Percentiles rank a stretch among this genome's conserved stretches.
phyloP scores from a whole-genome alignment of 2,329 filamentous ascomycete species.

The Cytospora schulzeri region DNA sequence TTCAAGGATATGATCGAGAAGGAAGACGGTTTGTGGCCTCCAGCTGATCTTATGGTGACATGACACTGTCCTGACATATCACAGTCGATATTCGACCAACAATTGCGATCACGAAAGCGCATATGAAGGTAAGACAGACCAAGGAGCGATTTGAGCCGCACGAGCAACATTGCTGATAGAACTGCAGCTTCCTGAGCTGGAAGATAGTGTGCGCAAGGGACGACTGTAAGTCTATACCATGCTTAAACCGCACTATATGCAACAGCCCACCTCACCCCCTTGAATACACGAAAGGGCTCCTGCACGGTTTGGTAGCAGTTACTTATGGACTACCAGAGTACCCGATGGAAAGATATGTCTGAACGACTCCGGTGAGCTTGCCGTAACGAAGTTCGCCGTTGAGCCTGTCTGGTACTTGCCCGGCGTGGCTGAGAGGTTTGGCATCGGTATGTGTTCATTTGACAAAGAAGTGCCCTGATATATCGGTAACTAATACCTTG shows the following conservation, averaged over 20 bases:
- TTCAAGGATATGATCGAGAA: slow-evolving; percentile 78
- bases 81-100: slow-evolving; percentile 82
- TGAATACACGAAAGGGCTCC: neutral
- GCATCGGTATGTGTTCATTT: slow-evolving; percentile 63
- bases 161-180: neutral
- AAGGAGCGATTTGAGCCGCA: neutral
- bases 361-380: slow-evolving; percentile 82
- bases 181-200: slow-evolving; percentile 77
- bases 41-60: neutral
- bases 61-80: slow-evolving; percentile 22
- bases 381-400: slow-evolving; percentile 94
- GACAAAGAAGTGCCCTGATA: slow-evolving; percentile 12
- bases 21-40: slow-evolving; percentile 62
- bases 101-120: slow-evolving; percentile 87
- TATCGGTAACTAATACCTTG: slow-evolving; percentile 33
- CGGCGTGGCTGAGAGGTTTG: slow-evolving; percentile 88
- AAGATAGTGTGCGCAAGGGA: slow-evolving; percentile 80
- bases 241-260: neutral
- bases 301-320: neutral
- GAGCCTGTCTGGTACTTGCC: slow-evolving; percentile 91
- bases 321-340: slow-evolving; percentile 42
- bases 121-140: slow-evolving; percentile 70
- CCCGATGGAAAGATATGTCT: slow-evolving; percentile 88
- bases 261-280: neutral
- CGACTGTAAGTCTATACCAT: slow-evolving; percentile 58